Evolutionary conservation across 805 yeast genomes (phyloP).

Genomic region (Teunomyces panamensis): DNA sequence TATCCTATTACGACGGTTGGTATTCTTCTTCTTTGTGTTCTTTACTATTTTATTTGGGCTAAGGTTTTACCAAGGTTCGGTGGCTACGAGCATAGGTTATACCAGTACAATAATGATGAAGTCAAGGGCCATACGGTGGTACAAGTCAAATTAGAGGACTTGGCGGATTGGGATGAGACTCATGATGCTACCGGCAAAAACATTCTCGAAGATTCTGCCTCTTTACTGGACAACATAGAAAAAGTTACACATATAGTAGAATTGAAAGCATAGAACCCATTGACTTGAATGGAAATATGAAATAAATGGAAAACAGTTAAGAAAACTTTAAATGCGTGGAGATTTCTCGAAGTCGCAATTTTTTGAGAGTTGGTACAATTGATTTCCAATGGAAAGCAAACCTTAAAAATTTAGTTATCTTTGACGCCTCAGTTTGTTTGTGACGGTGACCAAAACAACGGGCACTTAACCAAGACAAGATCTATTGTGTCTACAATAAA

Average conservation of each 20-base stretch:
- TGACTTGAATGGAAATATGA: no score
- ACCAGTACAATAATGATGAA: constrained; percentile 33
- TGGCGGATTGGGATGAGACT: constrained; percentile 32
- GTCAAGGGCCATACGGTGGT: constrained; percentile 35
- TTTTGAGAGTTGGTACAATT: background rate
- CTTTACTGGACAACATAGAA: background rate
- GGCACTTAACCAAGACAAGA: background rate
- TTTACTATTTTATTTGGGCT: constrained; percentile 37
- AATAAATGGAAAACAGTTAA: no score
- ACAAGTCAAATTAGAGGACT: constrained; percentile 27
- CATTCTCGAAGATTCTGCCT: background rate
- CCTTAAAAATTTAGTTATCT: background rate
- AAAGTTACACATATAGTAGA: background rate
- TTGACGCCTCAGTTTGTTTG: background rate
- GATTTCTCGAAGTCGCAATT: background rate
- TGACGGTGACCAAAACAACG: background rate
- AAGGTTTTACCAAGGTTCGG: constrained; percentile 32
- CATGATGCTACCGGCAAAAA: constrained; percentile 17
- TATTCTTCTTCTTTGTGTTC: constrained; percentile 26
- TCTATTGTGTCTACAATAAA: background rate
- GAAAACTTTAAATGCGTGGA: background rate
- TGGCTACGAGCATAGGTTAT: constrained; percentile 29
- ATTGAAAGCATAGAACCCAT: background rate
- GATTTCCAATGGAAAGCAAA: background rate
- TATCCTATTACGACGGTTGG: constrained; percentile 40